phyloP scores from a whole-genome alignment of 768 basidiomycete species.

The Infundibulicybe gibba region DNA sequence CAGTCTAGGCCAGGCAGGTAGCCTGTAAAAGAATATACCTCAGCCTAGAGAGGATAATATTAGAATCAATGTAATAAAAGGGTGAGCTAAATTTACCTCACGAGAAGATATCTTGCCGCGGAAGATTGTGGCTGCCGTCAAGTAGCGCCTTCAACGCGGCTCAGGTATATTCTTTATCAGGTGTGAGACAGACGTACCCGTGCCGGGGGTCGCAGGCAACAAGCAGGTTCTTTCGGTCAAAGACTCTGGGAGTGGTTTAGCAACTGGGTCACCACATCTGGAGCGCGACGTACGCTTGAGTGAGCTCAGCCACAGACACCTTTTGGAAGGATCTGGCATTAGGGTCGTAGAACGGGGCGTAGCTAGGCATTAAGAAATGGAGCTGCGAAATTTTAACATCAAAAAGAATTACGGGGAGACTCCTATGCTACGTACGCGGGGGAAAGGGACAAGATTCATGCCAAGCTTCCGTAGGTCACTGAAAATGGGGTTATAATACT shows the following conservation, averaged over 20 bases:
- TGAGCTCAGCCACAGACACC: conserved; percentile 64
- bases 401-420: conserved; percentile 1
- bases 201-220: conserved; percentile 80
- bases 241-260: conserved; percentile 43
- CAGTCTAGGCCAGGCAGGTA: conserved; percentile 4
- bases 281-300: conserved; percentile 52
- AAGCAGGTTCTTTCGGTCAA: conserved; percentile 76
- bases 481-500: conserved; percentile 4
- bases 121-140: conserved; percentile 87
- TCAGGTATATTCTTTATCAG: conserved; percentile 2
- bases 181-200: conserved; percentile 45
- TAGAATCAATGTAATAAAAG: too few relatives aligned
- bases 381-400: conserved; percentile 43
- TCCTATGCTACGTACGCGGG: conserved; percentile 51
- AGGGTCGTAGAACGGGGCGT: conserved; percentile 81
- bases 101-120: conserved; percentile 77
- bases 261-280: neutral
- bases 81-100: conserved; percentile 50
- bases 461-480: conserved; percentile 88
- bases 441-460: conserved; percentile 96
- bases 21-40: conserved; percentile 32
- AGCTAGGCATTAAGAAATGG: conserved; percentile 96
- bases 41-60: too few relatives aligned
- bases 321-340: conserved; percentile 59
- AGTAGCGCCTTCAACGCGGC: conserved; percentile 55